Percentiles rank a stretch among this genome's conserved stretches.
Evolutionary conservation across 1,139 yeast species (phyloP).

Genomic region (Magnusiomyces fungicola): DNA sequence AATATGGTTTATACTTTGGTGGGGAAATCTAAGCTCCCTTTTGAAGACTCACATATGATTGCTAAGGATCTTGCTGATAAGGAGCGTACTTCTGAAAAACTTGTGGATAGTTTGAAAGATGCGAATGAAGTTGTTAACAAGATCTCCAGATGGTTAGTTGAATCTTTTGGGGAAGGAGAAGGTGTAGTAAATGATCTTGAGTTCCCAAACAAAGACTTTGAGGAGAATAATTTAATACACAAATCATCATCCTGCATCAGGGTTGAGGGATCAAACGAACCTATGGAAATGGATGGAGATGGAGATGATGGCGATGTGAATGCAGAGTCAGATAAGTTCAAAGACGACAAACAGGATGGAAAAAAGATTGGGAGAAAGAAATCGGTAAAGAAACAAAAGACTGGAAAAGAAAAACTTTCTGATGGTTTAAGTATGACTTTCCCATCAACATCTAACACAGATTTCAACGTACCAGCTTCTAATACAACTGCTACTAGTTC

Average conservation of each 20-base stretch:
- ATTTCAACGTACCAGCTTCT: neutral
- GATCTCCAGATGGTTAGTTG: neutral
- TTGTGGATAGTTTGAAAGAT: neutral
- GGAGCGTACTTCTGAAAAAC: neutral
- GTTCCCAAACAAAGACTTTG: neutral
- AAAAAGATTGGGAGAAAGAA: neutral
- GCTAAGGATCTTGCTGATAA: conserved; percentile 1
- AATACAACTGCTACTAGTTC: neutral
- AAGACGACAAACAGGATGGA: neutral
- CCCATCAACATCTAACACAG: neutral
- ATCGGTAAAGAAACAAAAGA: neutral
- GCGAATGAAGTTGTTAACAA: neutral
- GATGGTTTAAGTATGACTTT: neutral
- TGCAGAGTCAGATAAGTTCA: neutral
- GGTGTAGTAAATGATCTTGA: neutral
- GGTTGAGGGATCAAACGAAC: neutral
- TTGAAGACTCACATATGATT: conserved; percentile 6
- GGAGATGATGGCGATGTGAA: neutral
- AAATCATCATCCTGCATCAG: neutral
- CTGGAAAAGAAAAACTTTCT: neutral
- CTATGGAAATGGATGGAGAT: neutral
- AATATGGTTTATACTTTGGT: conserved; percentile 3
- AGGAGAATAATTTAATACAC: too few relatives aligned
- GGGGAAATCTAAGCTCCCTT: conserved; percentile 1
- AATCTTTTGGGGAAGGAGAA: neutral